Conservation (phyloP, 495 filamentous ascomycete genomes). For the Aspergillus indologenus region DNA sequence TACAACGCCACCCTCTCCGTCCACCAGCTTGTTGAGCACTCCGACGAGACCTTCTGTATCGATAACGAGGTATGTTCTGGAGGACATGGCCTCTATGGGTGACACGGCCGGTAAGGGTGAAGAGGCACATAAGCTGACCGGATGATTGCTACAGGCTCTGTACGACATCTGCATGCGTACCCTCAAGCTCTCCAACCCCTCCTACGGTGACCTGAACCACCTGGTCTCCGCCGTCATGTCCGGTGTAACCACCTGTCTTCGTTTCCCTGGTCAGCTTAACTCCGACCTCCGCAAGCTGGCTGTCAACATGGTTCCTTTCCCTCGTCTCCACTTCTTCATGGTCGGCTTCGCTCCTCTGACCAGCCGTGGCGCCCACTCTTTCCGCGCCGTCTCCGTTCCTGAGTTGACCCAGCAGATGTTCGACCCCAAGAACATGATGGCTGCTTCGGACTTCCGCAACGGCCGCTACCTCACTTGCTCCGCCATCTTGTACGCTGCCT, state of each 20-base stretch:
- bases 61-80: constrained; percentile 79
- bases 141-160: constrained; percentile 62
- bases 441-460: constrained; percentile 98
- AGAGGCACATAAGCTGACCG: constrained; percentile 4
- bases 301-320: constrained; percentile 99
- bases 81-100: background rate
- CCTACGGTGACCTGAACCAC: constrained; percentile 99
- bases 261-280: constrained; percentile 99
- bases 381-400: constrained; percentile 96
- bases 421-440: constrained; percentile 99
- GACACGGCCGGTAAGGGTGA: too few relatives aligned
- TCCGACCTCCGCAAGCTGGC: constrained; percentile 99
- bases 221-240: constrained; percentile 99
- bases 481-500: constrained; percentile 78
- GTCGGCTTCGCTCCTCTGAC: constrained; percentile 99
- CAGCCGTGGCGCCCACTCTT: constrained; percentile 87
- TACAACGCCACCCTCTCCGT: constrained; percentile 99
- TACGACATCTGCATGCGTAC: constrained; percentile 99
- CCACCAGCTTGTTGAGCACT: constrained; percentile 99
- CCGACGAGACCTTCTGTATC: constrained; percentile 99
- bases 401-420: constrained; percentile 99
- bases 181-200: constrained; percentile 96
- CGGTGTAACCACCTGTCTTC: constrained; percentile 95
- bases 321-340: constrained; percentile 99
- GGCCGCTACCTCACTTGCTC: constrained; percentile 99